Evolutionary conservation across 257 asterid species (phyloP).

Genomic region (Haberlea rhodopensis): DNA sequence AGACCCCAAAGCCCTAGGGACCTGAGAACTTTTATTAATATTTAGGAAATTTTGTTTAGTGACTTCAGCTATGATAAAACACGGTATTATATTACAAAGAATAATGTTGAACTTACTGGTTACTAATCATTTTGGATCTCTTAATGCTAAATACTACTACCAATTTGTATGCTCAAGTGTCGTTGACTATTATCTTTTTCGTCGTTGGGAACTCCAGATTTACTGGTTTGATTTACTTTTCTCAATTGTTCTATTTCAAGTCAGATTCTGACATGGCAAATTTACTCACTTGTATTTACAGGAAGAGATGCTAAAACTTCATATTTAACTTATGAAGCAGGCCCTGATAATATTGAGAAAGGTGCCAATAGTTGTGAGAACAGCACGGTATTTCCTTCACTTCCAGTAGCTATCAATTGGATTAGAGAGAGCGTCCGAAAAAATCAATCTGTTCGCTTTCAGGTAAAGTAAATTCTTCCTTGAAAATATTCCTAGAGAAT

Average conservation of each 20-base stretch:
- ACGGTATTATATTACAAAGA: no score
- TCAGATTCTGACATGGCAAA: background rate
- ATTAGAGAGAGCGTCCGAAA: constrained; percentile 63
- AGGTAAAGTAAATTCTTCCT: constrained; percentile 46
- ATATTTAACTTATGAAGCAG: constrained; percentile 49
- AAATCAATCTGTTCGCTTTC: constrained; percentile 65
- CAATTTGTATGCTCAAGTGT: no score
- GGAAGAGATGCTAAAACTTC: constrained; percentile 56
- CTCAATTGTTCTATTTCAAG: background rate
- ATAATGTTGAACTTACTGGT: background rate
- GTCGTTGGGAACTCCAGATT: background rate
- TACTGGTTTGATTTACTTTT: constrained; percentile 7
- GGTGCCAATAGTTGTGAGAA: constrained; percentile 47
- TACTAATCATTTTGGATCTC: background rate
- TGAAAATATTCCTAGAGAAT: background rate
- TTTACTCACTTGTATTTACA: constrained; percentile 24
- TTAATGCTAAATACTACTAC: background rate
- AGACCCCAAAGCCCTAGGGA: background rate
- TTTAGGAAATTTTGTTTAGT: background rate
- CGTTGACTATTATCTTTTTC: background rate
- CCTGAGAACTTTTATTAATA: no score
- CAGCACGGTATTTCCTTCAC: constrained; percentile 78
- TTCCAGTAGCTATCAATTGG: constrained; percentile 88
- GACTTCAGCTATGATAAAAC: background rate
- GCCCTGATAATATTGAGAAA: constrained; percentile 38